Conservation (phyloP, 108 stramenopile genomes). For the Skeletonema costatum region DNA sequence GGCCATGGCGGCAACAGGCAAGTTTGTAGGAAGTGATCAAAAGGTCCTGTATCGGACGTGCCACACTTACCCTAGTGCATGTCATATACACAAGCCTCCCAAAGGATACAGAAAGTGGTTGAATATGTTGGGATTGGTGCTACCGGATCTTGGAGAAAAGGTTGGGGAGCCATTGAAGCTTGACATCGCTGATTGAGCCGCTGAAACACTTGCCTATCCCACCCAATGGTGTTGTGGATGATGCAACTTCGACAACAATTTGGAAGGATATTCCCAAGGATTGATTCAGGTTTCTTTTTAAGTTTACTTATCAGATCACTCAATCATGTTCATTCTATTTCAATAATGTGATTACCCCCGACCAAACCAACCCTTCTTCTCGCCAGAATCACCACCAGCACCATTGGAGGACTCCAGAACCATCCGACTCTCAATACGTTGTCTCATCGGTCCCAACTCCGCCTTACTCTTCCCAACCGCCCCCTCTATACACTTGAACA, state of each 20-base stretch:
- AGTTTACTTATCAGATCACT: not conserved
- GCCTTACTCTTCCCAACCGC: conserved; percentile 73
- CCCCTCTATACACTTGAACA: conserved; percentile 71
- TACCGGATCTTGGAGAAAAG: conserved; percentile 35
- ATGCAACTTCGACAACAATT: conserved; percentile 22
- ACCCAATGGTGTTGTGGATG: conserved; percentile 37
- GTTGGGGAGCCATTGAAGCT: conserved; percentile 27
- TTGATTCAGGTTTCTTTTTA: conserved; percentile 1
- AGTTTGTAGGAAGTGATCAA: conserved; percentile 54
- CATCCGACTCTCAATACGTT: conserved; percentile 60
- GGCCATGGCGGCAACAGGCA: conserved; percentile 40
- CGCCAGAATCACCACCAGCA: not conserved
- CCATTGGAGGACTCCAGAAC: not conserved
- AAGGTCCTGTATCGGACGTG: conserved; percentile 49
- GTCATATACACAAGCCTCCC: conserved; percentile 42
- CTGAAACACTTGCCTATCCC: conserved; percentile 36
- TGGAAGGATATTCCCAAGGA: conserved; percentile 11
- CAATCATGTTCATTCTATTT: not conserved
- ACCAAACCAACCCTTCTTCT: not conserved
- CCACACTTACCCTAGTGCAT: conserved; percentile 42
- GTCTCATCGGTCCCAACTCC: conserved; percentile 79
- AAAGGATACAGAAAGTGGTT: conserved; percentile 20
- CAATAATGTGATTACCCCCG: not conserved
- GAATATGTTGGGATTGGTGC: conserved; percentile 41
- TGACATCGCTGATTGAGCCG: conserved; percentile 16